Conservation (phyloP, 768 basidiomycete species). For the Rhodosporidiobolus odoratus region DNA sequence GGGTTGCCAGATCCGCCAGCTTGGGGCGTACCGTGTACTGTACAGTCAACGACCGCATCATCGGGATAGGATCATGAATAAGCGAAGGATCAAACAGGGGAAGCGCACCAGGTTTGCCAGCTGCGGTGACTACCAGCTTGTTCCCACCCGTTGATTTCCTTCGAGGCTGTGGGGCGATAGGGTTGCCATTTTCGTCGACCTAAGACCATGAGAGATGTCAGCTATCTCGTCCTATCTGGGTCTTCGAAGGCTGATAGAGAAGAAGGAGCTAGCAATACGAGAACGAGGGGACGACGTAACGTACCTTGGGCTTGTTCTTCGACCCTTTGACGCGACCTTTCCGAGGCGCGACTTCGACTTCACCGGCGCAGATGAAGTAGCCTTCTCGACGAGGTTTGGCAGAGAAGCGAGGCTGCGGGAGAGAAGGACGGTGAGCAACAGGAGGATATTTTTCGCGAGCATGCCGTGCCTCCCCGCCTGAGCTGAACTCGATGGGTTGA, state of each 20-base stretch:
- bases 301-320: slow-evolving; percentile 33
- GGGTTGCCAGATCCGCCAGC: not conserved
- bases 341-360: slow-evolving; percentile 16
- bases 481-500: not conserved
- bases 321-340: slow-evolving; percentile 24
- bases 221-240: not conserved
- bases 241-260: too few species aligned
- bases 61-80: too few species aligned
- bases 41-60: not conserved
- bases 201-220: not conserved
- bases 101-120: slow-evolving; percentile 24
- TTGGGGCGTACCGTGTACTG: slow-evolving; percentile 11
- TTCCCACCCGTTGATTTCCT: slow-evolving; percentile 12
- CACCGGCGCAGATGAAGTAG: slow-evolving; percentile 36
- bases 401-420: slow-evolving; percentile 63
- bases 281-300: not conserved
- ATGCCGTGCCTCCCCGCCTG: too few species aligned
- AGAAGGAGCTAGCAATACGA: too few species aligned
- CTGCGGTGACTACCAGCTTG: slow-evolving; percentile 6
- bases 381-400: slow-evolving; percentile 87
- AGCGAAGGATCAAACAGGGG: not conserved
- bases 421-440: not conserved
- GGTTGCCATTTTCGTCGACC: slow-evolving; percentile 31
- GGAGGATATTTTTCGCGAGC: too few species aligned
- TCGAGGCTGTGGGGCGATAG: not conserved